Conservation (phyloP, 2,329 filamentous ascomycete genomes). For the Chrysoporthe austroafricana region DNA sequence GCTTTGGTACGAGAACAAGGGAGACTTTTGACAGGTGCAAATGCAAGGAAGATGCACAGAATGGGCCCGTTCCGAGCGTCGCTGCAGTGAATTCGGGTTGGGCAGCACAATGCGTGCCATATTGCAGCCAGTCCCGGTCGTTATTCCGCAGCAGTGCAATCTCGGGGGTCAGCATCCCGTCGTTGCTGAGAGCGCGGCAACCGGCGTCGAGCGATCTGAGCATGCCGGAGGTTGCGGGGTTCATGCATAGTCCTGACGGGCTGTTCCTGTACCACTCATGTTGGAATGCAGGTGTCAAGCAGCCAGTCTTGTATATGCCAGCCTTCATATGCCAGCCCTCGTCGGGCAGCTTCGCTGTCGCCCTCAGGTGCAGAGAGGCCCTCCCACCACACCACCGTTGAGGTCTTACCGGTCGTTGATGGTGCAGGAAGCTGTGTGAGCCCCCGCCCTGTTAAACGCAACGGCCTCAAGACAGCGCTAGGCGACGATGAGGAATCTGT, state of each 20-base stretch:
- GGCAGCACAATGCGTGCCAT: background rate
- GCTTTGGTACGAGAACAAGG: slow-evolving; percentile 5
- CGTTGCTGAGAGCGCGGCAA: slow-evolving; percentile 7
- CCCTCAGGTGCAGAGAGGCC: background rate
- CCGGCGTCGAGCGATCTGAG: slow-evolving; percentile 21
- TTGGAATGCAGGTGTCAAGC: slow-evolving; percentile 26
- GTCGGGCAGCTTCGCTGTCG: slow-evolving; percentile 13
- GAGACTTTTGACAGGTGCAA: slow-evolving; percentile 6
- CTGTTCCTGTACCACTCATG: slow-evolving; percentile 7
- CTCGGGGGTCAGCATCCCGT: background rate
- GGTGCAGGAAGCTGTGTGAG: slow-evolving; percentile 16
- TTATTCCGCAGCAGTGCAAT: background rate
- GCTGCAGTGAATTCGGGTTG: background rate
- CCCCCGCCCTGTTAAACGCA: slow-evolving; percentile 4
- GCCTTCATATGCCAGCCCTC: background rate
- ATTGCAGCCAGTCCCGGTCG: background rate
- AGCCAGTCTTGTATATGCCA: slow-evolving; percentile 7
- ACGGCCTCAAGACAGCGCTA: background rate
- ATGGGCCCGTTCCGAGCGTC: background rate
- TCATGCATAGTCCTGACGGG: background rate
- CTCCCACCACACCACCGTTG: background rate
- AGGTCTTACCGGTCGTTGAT: slow-evolving; percentile 14
- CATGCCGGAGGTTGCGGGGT: slow-evolving; percentile 10
- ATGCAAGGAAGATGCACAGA: background rate
- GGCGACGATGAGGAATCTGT: background rate